Conservation (phyloP, 2,329 filamentous ascomycete species). For the Colletotrichum falcatum region DNA sequence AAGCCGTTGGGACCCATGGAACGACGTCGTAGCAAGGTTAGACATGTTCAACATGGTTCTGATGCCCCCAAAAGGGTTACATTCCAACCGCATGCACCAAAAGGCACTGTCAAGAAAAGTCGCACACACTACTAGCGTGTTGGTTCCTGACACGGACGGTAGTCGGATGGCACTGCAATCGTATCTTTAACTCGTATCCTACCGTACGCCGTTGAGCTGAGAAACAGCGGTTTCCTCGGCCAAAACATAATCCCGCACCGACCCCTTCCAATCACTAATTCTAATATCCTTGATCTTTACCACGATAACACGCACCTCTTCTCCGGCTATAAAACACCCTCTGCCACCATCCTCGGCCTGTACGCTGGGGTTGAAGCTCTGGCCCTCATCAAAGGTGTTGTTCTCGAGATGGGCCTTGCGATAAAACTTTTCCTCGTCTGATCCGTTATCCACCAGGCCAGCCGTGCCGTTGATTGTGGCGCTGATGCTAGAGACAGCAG, state of each 20-base stretch:
- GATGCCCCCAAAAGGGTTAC: neutral
- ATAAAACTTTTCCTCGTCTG: conserved; percentile 87
- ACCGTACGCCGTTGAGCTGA: conserved; percentile 57
- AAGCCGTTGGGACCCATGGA: neutral
- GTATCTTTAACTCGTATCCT: conserved; percentile 12
- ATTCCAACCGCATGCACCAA: neutral
- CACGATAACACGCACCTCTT: conserved; percentile 87
- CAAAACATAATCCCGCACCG: conserved; percentile 81
- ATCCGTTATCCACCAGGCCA: conserved; percentile 76
- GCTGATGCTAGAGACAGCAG: conserved; percentile 87
- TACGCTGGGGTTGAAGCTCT: conserved; percentile 47
- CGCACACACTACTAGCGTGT: neutral
- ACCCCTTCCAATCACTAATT: conserved; percentile 96
- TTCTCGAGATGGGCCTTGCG: conserved; percentile 87
- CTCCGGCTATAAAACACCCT: conserved; percentile 80
- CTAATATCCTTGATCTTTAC: conserved; percentile 87
- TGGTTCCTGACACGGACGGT: neutral
- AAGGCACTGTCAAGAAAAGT: neutral
- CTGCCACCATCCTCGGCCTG: conserved; percentile 64
- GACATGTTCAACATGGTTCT: neutral
- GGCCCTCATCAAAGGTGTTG: conserved; percentile 82
- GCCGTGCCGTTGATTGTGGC: conserved; percentile 95
- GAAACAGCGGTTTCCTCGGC: conserved; percentile 48
- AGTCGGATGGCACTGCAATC: neutral
- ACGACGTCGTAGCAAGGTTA: neutral